These are phyloP conservation scores for Neoboletus brunneissimus DNA, from an alignment of 768 basidiomycete genomes.

Conservation along the genomic window DNA sequence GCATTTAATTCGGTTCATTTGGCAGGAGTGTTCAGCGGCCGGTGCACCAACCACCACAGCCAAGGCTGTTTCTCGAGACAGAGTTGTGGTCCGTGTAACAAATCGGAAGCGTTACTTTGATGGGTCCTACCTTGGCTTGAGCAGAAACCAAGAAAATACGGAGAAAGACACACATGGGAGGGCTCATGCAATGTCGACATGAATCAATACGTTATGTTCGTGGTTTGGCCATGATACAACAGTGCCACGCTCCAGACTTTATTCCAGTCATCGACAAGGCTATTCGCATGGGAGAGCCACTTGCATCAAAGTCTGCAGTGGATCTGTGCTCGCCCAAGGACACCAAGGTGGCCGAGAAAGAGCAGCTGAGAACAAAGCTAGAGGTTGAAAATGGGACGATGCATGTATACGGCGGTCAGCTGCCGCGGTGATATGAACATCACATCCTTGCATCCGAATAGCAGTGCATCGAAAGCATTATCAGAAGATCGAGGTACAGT, in stretches of 20 bases:
- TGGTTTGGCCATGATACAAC: neutral
- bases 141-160: neutral
- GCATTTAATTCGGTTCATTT: neutral
- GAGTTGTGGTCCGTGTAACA: neutral
- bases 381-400: neutral
- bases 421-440: slow-evolving; percentile 5
- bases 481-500: too few relatives aligned
- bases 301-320: neutral
- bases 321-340: neutral
- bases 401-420: neutral
- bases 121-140: neutral
- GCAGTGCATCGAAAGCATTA: too few relatives aligned
- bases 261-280: neutral
- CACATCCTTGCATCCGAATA: neutral
- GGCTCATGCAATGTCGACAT: neutral
- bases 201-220: neutral
- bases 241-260: too few relatives aligned
- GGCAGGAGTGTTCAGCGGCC: neutral
- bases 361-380: neutral
- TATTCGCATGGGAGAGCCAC: neutral
- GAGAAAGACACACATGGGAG: neutral
- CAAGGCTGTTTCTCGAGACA: neutral
- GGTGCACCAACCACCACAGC: neutral
- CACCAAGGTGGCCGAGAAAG: neutral
- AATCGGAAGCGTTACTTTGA: neutral